Evolutionary conservation across 75 land plant species (phyloP), one percentile per base, ranked within the genome.

Genomic region (Ceratopteris richardii): DNA sequence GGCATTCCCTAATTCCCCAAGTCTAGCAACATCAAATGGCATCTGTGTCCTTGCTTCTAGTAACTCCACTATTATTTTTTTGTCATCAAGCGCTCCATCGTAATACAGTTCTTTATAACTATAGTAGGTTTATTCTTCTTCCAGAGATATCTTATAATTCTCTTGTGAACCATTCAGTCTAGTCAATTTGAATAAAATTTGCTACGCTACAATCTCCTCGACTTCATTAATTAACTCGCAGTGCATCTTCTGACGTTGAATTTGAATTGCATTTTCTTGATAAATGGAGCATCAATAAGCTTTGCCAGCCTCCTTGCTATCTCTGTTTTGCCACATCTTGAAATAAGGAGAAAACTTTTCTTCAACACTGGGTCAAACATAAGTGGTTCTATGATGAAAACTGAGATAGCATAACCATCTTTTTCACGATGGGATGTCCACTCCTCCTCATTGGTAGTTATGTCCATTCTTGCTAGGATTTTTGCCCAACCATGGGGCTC

Each of bases 341-440:
- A 66, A 20, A n/a, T n/a, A n/a, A n/a, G n/a, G n/a, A n/a, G n/a
- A n/a, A n/a, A n/a, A n/a, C n/a, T n/a, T n/a, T n/a, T n/a, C n/a
- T n/a, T n/a, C n/a, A n/a, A n/a, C n/a, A n/a, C n/a, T n/a, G 75
- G 75, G 29, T 70, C 75, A 29, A 72, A 66, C 75, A 72, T 72
- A 27, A 72, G 75, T 48, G n/a, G n/a, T n/a, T n/a, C n/a, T n/a
- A n/a, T n/a, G n/a, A n/a, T n/a, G n/a, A n/a, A n/a, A n/a, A n/a
- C n/a, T n/a, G n/a, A n/a, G n/a, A n/a, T n/a, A n/a, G n/a, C n/a
- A n/a, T n/a, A n/a, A n/a, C n/a, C n/a, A n/a, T n/a, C n/a, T n/a
- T n/a, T n/a, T n/a, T n/a, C n/a, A n/a, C n/a, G n/a, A n/a, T n/a
- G n/a, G n/a, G n/a, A n/a, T n/a, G n/a, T n/a, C n/a, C n/a, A n/a